Conservation (phyloP, 2,329 filamentous ascomycete genomes). For the Diaporthe ampelina region DNA sequence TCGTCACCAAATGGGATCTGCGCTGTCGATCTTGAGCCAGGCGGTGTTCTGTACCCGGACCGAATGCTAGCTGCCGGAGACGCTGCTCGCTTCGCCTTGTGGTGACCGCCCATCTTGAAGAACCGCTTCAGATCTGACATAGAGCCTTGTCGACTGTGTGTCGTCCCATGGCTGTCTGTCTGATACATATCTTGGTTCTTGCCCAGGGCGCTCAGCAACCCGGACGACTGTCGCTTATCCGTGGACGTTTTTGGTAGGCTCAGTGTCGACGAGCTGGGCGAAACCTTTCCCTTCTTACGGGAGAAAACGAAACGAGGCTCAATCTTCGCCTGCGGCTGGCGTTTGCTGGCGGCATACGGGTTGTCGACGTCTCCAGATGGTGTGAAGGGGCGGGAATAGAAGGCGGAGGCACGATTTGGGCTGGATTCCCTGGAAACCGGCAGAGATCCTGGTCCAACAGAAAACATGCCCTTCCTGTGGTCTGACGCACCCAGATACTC, state of each 20-base stretch:
- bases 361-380: conserved; percentile 86
- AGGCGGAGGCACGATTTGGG: conserved; percentile 71
- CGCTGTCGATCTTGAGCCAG: conserved; percentile 62
- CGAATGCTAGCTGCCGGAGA: conserved; percentile 72
- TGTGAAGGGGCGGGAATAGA: conserved; percentile 81
- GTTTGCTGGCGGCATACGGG: conserved; percentile 86
- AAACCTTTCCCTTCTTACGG: conserved; percentile 76
- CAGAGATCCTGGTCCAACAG: conserved; percentile 65
- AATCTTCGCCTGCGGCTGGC: conserved; percentile 76
- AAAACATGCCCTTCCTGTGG: conserved; percentile 70
- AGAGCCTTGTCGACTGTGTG: conserved; percentile 76
- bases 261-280: conserved; percentile 66
- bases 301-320: conserved; percentile 90
- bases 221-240: conserved; percentile 66
- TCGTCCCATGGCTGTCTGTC: conserved; percentile 59
- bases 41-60: conserved; percentile 63
- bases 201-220: conserved; percentile 54
- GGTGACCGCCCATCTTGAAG: conserved; percentile 82
- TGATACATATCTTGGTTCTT: conserved; percentile 60
- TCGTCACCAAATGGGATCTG: conserved; percentile 94
- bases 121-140: conserved; percentile 98
- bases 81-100: conserved; percentile 77
- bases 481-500: conserved; percentile 46
- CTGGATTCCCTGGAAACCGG: conserved; percentile 73
- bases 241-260: conserved; percentile 61